Percentiles rank a stretch among this genome's conserved stretches.
phyloP scores from a whole-genome alignment of 345 rosid genomes.

The Pistacia integerrima region DNA sequence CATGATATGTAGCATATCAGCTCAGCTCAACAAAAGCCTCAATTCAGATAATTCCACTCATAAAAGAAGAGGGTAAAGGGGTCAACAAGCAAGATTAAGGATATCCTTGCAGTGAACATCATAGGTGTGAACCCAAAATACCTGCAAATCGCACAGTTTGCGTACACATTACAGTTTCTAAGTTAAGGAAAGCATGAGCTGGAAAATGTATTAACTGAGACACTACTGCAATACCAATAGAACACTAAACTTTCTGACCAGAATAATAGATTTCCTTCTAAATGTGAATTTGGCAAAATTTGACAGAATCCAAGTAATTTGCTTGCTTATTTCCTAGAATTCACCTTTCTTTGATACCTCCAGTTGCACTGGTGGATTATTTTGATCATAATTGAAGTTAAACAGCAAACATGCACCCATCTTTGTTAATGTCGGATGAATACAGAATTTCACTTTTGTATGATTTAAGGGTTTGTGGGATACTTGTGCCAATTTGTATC shows the following conservation, averaged over 20 bases:
- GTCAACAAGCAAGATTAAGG: not conserved
- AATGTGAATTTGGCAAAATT: too few relatives aligned
- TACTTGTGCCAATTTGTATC: too few relatives aligned
- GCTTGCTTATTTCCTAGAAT: not conserved
- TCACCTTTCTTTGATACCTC: not conserved
- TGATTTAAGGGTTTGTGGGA: too few relatives aligned
- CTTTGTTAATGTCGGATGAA: not conserved
- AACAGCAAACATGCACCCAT: not conserved
- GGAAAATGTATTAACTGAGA: not conserved
- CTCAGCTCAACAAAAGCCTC: not conserved
- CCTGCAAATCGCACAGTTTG: slow-evolving; percentile 17
- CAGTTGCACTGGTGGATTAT: not conserved
- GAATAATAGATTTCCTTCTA: too few relatives aligned
- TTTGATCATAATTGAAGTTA: not conserved
- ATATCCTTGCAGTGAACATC: slow-evolving; percentile 2
- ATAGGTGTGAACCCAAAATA: slow-evolving; percentile 25
- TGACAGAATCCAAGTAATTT: not conserved
- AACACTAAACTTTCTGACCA: too few relatives aligned
- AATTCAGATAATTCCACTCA: not conserved
- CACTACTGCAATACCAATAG: not conserved
- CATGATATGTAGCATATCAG: not conserved
- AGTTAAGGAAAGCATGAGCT: not conserved
- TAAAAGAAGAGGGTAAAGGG: not conserved
- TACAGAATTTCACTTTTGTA: not conserved
- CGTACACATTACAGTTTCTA: not conserved